phyloP scores from a whole-genome alignment of 2,329 filamentous ascomycete species.

The Fusarium praegraminearum region DNA sequence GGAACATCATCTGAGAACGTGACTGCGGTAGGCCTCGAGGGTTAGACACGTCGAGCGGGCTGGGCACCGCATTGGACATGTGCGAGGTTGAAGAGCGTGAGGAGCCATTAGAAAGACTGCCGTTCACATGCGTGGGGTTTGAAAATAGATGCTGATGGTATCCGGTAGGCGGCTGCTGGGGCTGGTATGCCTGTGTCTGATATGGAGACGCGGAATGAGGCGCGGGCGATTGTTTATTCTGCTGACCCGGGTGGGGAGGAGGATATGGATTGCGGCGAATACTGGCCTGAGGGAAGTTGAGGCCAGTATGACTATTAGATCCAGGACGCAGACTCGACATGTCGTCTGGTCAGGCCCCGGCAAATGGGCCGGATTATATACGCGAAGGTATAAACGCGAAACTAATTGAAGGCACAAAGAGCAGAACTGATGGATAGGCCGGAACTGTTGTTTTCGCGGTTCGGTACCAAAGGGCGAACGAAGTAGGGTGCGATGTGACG shows the following conservation, averaged over 20 bases:
- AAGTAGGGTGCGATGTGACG: conserved; percentile 30
- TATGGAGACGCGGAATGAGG: conserved; percentile 68
- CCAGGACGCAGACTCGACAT: conserved; percentile 65
- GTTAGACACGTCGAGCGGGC: conserved; percentile 60
- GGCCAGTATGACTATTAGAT: conserved; percentile 65
- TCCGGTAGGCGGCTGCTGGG: conserved; percentile 63
- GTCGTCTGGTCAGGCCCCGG: conserved; percentile 45
- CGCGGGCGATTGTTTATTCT: conserved; percentile 67
- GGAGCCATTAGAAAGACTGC: conserved; percentile 62
- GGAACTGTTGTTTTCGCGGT: conserved; percentile 29
- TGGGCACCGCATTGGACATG: conserved; percentile 62
- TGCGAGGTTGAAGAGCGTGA: conserved; percentile 60
- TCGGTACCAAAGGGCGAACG: conserved; percentile 25
- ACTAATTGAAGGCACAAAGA: conserved; percentile 18
- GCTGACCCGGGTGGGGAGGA: conserved; percentile 62
- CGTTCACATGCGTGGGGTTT: conserved; percentile 60
- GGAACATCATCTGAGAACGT: conserved; percentile 59
- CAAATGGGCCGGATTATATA: conserved; percentile 38
- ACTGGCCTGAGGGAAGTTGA: conserved; percentile 64
- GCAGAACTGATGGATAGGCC: conserved; percentile 15
- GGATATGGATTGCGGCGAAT: conserved; percentile 62
- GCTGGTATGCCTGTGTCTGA: conserved; percentile 64
- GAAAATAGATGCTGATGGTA: conserved; percentile 68
- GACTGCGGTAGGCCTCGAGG: conserved; percentile 58
- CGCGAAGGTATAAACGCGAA: conserved; percentile 25